These are phyloP conservation scores for Trichoderma sp. DNA, from an alignment of 2,329 filamentous ascomycete species.

Conservation along the genomic window DNA sequence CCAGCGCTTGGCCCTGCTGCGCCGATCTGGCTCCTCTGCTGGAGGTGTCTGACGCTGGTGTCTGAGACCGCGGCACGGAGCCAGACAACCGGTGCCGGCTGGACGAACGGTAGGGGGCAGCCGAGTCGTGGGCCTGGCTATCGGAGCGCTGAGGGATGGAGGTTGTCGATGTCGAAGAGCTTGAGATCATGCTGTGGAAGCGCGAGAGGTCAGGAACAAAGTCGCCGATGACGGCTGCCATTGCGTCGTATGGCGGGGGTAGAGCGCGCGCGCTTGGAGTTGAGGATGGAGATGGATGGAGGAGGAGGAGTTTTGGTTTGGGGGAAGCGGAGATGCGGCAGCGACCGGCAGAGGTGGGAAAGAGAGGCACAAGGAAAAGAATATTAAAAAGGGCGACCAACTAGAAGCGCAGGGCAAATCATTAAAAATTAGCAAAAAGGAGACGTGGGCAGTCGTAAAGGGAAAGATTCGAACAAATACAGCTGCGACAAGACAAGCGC, in stretches of 20 bases:
- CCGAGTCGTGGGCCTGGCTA: conserved; percentile 39
- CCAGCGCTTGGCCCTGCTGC: conserved; percentile 12
- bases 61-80: conserved; percentile 25
- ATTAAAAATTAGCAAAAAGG: conserved; percentile 23
- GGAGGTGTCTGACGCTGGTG: not conserved
- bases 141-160: conserved; percentile 28
- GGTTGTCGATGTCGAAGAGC: conserved; percentile 38
- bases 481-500: conserved; percentile 20
- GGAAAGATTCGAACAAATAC: not conserved
- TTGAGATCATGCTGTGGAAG: conserved; percentile 69
- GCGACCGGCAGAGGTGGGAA: not conserved
- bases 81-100: conserved; percentile 16
- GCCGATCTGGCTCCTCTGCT: conserved; percentile 19
- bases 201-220: conserved; percentile 71
- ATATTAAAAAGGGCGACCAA: conserved; percentile 11
- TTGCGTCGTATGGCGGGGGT: conserved; percentile 44
- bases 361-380: not conserved
- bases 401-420: conserved; percentile 20
- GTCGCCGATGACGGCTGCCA: conserved; percentile 69
- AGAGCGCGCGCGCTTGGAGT: conserved; percentile 1
- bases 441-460: conserved; percentile 13
- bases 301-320: not conserved
- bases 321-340: not conserved
- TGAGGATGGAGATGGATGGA: not conserved
- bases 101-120: conserved; percentile 22